Conservation (phyloP, 805 yeast species). For the Starmerella etchellsii region DNA sequence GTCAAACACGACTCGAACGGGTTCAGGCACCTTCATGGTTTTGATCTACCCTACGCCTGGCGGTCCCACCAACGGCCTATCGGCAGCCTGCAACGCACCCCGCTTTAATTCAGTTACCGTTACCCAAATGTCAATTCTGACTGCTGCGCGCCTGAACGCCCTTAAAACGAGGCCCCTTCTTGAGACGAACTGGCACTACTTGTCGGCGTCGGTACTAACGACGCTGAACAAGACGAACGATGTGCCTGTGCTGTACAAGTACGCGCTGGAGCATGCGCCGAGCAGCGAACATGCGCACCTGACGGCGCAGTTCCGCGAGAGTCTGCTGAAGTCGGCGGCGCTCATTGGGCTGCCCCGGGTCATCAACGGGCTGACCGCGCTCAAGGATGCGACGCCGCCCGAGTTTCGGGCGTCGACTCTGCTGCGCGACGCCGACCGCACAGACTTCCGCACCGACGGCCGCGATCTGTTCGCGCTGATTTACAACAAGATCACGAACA, state of each 20-base stretch:
- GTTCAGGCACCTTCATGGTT: constrained; percentile 25
- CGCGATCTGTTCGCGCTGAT: constrained; percentile 55
- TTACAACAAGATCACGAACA: constrained; percentile 58
- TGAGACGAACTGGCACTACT: constrained; percentile 52
- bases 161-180: constrained; percentile 46
- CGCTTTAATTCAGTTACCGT: no score
- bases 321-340: constrained; percentile 65
- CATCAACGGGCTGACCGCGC: constrained; percentile 59
- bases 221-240: constrained; percentile 76
- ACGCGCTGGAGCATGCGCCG: constrained; percentile 36
- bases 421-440: constrained; percentile 19
- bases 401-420: constrained; percentile 29
- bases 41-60: no score
- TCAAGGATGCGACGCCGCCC: constrained; percentile 54
- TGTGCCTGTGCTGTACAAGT: constrained; percentile 59
- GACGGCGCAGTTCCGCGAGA: constrained; percentile 56
- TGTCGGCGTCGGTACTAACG: constrained; percentile 71
- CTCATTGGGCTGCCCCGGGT: constrained; percentile 74
- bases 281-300: constrained; percentile 23
- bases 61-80: neutral
- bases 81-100: no score
- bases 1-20: constrained; percentile 24
- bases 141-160: constrained; percentile 42
- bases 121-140: constrained; percentile 31
- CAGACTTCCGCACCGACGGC: constrained; percentile 35